Percentiles rank a stretch among this genome's conserved stretches.
Conservation (phyloP, 2,329 filamentous ascomycete species). For the Sporothrix brunneoviolacea region DNA sequence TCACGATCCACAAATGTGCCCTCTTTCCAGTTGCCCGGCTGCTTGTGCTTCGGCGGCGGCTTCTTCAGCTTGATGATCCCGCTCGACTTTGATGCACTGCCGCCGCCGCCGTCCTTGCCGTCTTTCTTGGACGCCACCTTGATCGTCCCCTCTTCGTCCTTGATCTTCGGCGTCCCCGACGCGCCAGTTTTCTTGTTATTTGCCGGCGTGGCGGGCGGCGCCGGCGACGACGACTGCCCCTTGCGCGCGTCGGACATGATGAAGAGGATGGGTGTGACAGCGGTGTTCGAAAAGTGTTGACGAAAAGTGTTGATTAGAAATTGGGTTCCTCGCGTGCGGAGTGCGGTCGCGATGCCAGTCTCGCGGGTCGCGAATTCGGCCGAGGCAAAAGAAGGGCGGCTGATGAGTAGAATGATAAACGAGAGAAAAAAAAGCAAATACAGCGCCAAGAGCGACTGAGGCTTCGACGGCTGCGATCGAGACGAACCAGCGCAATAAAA, state of each 20-base stretch:
- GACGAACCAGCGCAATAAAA: not conserved
- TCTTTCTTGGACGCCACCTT: constrained; percentile 56
- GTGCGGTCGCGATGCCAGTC: no score
- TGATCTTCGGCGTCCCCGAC: constrained; percentile 27
- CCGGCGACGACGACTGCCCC: constrained; percentile 21
- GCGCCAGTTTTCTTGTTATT: constrained; percentile 11
- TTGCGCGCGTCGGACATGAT: constrained; percentile 26
- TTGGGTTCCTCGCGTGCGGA: no score
- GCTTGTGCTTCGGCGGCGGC: constrained; percentile 52
- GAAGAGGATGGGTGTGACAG: not conserved
- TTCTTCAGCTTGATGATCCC: constrained; percentile 58
- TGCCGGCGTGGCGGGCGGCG: constrained; percentile 15
- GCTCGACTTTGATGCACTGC: constrained; percentile 26
- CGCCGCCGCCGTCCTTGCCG: constrained; percentile 26
- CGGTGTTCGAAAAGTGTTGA: not conserved
- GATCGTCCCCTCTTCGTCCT: constrained; percentile 53
- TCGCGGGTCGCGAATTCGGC: no score
- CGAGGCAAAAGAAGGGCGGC: no score
- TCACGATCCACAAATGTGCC: constrained; percentile 57
- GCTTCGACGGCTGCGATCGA: not conserved
- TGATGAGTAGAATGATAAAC: no score
- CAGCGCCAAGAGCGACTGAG: not conserved
- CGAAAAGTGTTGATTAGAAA: no score
- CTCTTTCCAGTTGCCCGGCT: constrained; percentile 66
- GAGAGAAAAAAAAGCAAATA: not conserved